These are phyloP conservation scores for Candida labiduridarum DNA, from an alignment of 1,139 yeast species.

Conservation along the genomic window DNA sequence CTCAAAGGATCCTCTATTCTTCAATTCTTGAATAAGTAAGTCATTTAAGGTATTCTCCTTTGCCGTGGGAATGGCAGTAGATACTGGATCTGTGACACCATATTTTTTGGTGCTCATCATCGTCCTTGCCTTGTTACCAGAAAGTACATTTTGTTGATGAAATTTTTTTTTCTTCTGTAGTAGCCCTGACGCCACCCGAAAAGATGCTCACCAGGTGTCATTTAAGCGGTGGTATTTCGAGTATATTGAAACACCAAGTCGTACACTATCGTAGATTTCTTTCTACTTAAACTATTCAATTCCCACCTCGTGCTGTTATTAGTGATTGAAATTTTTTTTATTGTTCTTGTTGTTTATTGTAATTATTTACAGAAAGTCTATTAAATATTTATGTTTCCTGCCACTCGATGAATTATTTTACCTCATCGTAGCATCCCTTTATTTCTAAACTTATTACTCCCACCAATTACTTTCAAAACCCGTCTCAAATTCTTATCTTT, in stretches of 20 bases:
- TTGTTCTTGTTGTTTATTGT: too few species aligned
- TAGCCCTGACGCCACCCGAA: not conserved
- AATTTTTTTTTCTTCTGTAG: not conserved
- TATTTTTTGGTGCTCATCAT: conserved; percentile 34
- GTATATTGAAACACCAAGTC: too few species aligned
- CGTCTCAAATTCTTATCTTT: conserved; percentile 10
- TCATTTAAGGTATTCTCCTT: conserved; percentile 78
- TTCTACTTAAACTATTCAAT: too few species aligned
- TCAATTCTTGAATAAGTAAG: conserved; percentile 72
- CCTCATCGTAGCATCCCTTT: conserved; percentile 4
- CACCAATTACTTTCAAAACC: conserved; percentile 5
- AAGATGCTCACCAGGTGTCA: not conserved
- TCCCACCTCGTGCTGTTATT: too few species aligned
- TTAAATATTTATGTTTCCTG: not conserved
- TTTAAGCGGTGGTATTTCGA: too few species aligned
- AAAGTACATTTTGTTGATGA: not conserved
- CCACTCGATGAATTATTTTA: not conserved
- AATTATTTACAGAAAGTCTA: not conserved
- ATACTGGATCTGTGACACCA: conserved; percentile 92
- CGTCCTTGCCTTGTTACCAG: not conserved
- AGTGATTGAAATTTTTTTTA: too few species aligned
- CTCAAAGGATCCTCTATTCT: conserved; percentile 87
- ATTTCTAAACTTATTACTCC: not conserved
- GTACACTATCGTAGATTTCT: too few species aligned
- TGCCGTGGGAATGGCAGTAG: conserved; percentile 80